These are phyloP conservation scores for Grifola frondosa DNA, from an alignment of 1,284 basidiomycete species.

Conservation along the genomic window DNA sequence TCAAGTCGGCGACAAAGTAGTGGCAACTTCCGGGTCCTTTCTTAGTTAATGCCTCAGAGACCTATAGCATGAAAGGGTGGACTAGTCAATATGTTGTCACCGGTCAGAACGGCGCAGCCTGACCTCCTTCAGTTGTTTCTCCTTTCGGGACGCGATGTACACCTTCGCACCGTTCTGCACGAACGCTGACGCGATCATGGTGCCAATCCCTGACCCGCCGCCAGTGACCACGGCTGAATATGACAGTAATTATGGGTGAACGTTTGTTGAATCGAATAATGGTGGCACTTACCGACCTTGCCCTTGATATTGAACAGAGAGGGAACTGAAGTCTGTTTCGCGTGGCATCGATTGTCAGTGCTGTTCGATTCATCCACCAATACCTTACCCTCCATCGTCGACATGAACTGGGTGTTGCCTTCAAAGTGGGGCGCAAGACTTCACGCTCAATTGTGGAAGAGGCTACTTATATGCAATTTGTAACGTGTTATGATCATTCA, in stretches of 20 bases:
- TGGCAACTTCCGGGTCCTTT: slow-evolving; percentile 58
- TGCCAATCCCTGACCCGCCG: slow-evolving; percentile 76
- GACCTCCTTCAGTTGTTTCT: slow-evolving; percentile 74
- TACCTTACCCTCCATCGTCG: too few species aligned
- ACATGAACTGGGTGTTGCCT: too few species aligned
- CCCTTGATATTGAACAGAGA: slow-evolving; percentile 74
- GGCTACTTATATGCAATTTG: too few species aligned
- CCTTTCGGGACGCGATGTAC: slow-evolving; percentile 85
- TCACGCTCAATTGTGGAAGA: too few species aligned
- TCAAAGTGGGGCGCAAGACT: too few species aligned
- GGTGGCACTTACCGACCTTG: slow-evolving; percentile 59
- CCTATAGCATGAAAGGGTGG: slow-evolving; percentile 36
- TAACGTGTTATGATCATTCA: too few species aligned
- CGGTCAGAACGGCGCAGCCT: slow-evolving; percentile 8
- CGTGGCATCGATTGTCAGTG: too few species aligned
- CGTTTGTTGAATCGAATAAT: background rate
- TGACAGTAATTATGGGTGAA: slow-evolving; percentile 4
- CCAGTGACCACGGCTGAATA: slow-evolving; percentile 74
- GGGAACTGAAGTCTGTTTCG: slow-evolving; percentile 59
- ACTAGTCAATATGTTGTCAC: background rate
- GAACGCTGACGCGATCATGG: slow-evolving; percentile 79
- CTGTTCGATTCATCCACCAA: too few species aligned
- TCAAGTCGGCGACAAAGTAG: slow-evolving; percentile 74
- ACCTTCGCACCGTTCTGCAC: slow-evolving; percentile 63
- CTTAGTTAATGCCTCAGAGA: slow-evolving; percentile 58